A percentile compares a stretch with the other conserved stretches of the same genome.
phyloP scores from a whole-genome alignment of 805 yeast species.

The Monosporozyma yasuniensis region DNA sequence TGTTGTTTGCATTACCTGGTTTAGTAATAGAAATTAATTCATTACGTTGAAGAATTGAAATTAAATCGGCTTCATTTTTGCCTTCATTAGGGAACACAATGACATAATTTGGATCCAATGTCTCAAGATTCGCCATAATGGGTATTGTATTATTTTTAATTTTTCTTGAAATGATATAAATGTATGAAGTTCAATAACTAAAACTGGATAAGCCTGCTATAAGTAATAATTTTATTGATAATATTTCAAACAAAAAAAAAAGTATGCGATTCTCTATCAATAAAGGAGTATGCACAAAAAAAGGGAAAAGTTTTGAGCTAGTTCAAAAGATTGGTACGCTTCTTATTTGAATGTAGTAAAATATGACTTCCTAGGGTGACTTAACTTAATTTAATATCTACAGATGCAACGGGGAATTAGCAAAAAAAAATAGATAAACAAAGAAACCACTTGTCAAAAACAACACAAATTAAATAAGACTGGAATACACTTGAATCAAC shows the following conservation, averaged over 20 bases:
- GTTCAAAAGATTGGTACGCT: too few species aligned
- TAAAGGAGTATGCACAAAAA: neutral
- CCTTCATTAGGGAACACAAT: conserved; percentile 10
- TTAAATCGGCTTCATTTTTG: conserved; percentile 13
- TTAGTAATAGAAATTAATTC: conserved; percentile 9
- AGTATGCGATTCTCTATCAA: neutral
- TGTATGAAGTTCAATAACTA: neutral
- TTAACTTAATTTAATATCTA: too few species aligned
- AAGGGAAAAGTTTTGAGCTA: too few species aligned
- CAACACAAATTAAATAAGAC: too few species aligned
- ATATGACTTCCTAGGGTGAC: too few species aligned
- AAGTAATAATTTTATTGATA: neutral
- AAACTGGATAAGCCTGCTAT: neutral
- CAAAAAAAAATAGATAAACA: neutral
- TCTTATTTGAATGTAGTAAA: neutral
- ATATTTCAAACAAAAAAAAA: neutral
- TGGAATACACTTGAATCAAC: too few species aligned
- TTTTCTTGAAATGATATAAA: neutral
- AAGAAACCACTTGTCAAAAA: neutral
- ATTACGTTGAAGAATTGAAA: conserved; percentile 15
- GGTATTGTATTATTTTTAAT: neutral
- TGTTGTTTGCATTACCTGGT: conserved; percentile 15
- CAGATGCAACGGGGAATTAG: neutral
- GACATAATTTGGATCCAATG: conserved; percentile 24
- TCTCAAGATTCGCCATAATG: conserved; percentile 9